Percentiles rank a stretch among this genome's conserved stretches.
Conservation (phyloP, 116 monocot species). For the Papilionanthe hybrid region DNA sequence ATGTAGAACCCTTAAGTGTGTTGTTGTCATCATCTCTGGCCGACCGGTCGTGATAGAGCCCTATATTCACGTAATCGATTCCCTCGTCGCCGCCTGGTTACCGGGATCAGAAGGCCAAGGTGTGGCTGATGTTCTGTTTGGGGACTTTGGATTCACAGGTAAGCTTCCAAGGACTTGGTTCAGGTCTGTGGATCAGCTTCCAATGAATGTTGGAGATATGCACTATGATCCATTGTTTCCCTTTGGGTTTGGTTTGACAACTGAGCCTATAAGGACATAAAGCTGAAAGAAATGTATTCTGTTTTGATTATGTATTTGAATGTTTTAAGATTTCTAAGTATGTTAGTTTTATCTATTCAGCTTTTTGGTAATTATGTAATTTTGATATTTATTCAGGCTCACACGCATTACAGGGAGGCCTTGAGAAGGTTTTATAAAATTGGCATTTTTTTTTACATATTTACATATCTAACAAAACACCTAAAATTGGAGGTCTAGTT, state of each 20-base stretch:
- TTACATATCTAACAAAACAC: no score
- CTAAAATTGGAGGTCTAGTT: no score
- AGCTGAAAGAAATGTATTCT: background rate
- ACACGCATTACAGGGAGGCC: no score
- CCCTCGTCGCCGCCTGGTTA: conserved; percentile 46
- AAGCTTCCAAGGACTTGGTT: conserved; percentile 46
- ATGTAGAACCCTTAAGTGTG: conserved; percentile 31
- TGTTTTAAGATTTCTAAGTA: background rate
- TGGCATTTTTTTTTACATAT: no score
- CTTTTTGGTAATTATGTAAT: background rate
- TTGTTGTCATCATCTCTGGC: conserved; percentile 33
- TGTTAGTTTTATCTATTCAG: background rate
- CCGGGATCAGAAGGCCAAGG: conserved; percentile 50
- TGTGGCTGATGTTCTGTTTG: conserved; percentile 43
- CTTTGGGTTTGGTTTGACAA: conserved; percentile 37
- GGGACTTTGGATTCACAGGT: conserved; percentile 39
- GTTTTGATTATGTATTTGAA: no score
- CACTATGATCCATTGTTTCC: conserved; percentile 44
- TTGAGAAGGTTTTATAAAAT: no score
- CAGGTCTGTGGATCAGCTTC: conserved; percentile 41
- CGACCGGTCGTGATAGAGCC: conserved; percentile 34
- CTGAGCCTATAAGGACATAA: background rate
- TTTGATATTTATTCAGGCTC: no score
- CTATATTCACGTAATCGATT: conserved; percentile 25
- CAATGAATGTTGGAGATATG: conserved; percentile 38